Evolutionary conservation across 352 stramenopile species (phyloP), one percentile per base, ranked within the genome.

Genomic region (Pythium periplocum): DNA sequence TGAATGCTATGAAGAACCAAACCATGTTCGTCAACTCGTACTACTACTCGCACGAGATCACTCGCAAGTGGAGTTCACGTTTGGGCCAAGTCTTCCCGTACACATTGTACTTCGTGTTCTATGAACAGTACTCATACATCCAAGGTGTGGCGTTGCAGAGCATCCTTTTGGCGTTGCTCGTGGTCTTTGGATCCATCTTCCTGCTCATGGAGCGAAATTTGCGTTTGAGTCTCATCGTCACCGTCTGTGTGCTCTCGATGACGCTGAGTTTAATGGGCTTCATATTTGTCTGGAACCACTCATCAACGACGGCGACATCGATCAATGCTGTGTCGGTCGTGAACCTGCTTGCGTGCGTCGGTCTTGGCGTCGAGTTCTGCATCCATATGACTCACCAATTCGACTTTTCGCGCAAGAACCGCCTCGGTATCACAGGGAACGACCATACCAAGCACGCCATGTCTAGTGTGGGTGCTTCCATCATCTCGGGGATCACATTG

Each of bases 61-160:
- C 73, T 4, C 55, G 56, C 39, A 51, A 62, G 12, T 87, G 73
- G 76, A 70, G 69, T 33, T 12, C 5, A 31, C 44, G 9, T 6
- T 57, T 57, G 45, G 45, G 46, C 45, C 50, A 42, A 49, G 83
- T 85, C 9, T 97, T 96, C 52, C 84, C 86, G 11, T 97, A 97
- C 63, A 86, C 79, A 45, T 66, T 97, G 37, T 93, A 91, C 43
- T 96, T 96, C 59, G 84, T 96, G 12, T 97, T 87, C 59, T 95
- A 96, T 59, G 89, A 97, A 53, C 89, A 97, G 65, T 97, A 96
- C 71, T 79, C 75, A 47, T 95, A 91, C 58, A 97, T 97, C 57
- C 85, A 96, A 54, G 87, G 87, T 34, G 69, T 96, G 4, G 87
- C 86, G 17, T 53, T 96, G 36, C 81, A 95, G 57, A 95, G 86